Evolutionary conservation across 2,329 filamentous ascomycete species (phyloP).

Genomic region (Diaporthe vexans): DNA sequence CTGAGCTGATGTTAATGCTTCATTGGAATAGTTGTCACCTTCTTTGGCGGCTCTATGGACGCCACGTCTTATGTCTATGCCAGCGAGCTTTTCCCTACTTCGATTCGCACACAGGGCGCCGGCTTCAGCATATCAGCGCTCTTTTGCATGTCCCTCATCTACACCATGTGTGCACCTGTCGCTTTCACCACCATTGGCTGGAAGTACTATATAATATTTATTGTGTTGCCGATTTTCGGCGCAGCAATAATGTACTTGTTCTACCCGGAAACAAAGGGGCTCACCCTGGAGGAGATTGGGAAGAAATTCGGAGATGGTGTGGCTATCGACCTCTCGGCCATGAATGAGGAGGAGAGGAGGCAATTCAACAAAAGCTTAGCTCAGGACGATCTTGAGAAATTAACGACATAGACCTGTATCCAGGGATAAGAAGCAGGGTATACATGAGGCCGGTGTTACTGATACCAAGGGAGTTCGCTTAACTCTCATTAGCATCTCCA

Average conservation of each 20-base stretch:
- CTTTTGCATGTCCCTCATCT: constrained; percentile 35
- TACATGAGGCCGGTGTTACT: too few species aligned
- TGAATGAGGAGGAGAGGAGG: constrained; percentile 1
- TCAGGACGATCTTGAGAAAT: not conserved
- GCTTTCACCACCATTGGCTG: constrained; percentile 37
- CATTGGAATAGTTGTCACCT: not conserved
- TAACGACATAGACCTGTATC: not conserved
- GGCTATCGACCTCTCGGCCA: not conserved
- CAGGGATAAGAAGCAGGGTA: not conserved
- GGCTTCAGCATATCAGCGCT: constrained; percentile 28
- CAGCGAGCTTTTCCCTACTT: constrained; percentile 15
- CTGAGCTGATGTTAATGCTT: not conserved
- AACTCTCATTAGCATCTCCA: not conserved
- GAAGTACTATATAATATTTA: constrained; percentile 43
- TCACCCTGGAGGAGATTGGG: constrained; percentile 41
- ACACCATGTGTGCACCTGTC: constrained; percentile 40
- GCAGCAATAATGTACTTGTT: constrained; percentile 38
- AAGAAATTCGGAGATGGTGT: constrained; percentile 9
- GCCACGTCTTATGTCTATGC: constrained; percentile 14
- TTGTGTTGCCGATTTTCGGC: constrained; percentile 38
- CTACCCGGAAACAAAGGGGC: constrained; percentile 41
- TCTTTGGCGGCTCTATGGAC: constrained; percentile 16
- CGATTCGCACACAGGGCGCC: constrained; percentile 13
- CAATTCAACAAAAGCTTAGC: not conserved
- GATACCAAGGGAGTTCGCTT: too few species aligned